Conservation (phyloP, 2,329 filamentous ascomycete genomes). For the Aspergillus niger region DNA sequence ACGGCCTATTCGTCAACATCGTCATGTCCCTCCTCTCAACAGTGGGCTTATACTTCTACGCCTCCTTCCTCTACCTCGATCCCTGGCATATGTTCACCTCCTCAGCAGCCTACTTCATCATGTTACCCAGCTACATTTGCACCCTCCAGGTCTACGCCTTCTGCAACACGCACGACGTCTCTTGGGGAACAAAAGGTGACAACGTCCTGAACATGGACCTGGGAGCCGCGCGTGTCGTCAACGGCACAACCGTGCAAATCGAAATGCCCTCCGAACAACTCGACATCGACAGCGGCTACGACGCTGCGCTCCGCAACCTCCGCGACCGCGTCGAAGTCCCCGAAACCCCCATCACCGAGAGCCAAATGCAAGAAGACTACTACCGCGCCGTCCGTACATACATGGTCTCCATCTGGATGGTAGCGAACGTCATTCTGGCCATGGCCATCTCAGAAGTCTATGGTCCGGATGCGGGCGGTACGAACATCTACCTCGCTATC, state of each 20-base stretch:
- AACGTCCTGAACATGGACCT: slow-evolving; percentile 93
- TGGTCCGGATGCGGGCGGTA: slow-evolving; percentile 66
- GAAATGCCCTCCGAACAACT: slow-evolving; percentile 98
- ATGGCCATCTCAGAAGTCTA: slow-evolving; percentile 93
- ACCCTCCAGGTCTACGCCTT: slow-evolving; percentile 98
- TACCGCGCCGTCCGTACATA: slow-evolving; percentile 97
- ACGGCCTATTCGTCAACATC: slow-evolving; percentile 93
- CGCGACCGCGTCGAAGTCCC: slow-evolving; percentile 88
- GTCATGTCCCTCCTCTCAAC: slow-evolving; percentile 89
- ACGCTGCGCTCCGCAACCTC: slow-evolving; percentile 93
- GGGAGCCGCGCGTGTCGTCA: slow-evolving; percentile 77
- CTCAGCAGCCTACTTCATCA: slow-evolving; percentile 84
- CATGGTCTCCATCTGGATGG: slow-evolving; percentile 95
- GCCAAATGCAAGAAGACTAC: slow-evolving; percentile 95
- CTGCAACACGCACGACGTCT: slow-evolving; percentile 98
- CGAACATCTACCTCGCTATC: slow-evolving; percentile 89
- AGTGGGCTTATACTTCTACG: slow-evolving; percentile 90
- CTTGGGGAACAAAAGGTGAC: slow-evolving; percentile 98
- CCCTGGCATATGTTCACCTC: slow-evolving; percentile 99
- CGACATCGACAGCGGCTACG: slow-evolving; percentile 96
- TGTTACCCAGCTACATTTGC: slow-evolving; percentile 92
- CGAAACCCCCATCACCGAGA: slow-evolving; percentile 62
- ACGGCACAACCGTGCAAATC: slow-evolving; percentile 79
- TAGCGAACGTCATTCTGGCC: slow-evolving; percentile 85
- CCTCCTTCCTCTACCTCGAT: slow-evolving; percentile 94